Percentiles rank a stretch among this genome's conserved stretches.
Conservation (phyloP, 177 flowering plant species). For the Vitis hybrid region DNA sequence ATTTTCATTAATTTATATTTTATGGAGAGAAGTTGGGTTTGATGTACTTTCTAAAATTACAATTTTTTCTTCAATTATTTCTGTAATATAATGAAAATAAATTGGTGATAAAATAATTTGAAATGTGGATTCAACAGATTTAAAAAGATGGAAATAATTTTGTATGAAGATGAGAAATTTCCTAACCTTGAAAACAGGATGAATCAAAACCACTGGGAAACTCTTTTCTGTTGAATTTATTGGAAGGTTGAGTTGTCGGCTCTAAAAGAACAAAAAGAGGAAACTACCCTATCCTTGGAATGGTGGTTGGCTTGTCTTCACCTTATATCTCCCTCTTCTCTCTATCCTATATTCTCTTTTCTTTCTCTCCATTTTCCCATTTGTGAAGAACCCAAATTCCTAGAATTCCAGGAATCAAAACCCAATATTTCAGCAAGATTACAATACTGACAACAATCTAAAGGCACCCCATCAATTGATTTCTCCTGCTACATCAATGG, state of each 20-base stretch:
- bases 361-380: neutral
- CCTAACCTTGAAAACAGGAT: no score
- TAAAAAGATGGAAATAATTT: no score
- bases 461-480: neutral
- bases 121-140: no score
- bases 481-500: constrained; percentile 9
- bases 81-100: neutral
- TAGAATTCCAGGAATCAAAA: neutral
- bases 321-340: neutral
- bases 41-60: neutral
- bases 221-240: no score
- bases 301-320: neutral
- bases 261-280: no score
- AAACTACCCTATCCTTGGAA: no score
- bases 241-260: no score
- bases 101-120: neutral
- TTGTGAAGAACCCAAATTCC: neutral
- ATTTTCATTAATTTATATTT: no score
- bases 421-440: neutral
- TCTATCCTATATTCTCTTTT: neutral
- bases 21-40: neutral
- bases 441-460: neutral
- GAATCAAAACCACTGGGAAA: no score
- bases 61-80: no score
- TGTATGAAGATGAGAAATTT: no score